phyloP scores from a whole-genome alignment of 2,329 filamentous ascomycete genomes.

The Zymoseptoria brevis region DNA sequence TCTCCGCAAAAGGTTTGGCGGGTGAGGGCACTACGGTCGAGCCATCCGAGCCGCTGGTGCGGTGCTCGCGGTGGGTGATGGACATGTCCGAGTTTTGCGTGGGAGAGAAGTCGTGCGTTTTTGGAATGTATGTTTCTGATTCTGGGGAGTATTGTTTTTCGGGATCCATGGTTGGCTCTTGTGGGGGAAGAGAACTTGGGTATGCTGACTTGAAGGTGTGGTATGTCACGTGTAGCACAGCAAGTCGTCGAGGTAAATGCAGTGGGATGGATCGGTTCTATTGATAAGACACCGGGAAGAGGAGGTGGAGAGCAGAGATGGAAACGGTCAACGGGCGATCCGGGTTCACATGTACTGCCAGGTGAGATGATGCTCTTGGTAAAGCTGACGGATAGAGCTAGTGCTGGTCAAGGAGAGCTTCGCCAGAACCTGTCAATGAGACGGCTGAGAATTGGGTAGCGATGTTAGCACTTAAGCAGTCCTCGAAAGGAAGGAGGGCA shows the following conservation, averaged over 20 bases:
- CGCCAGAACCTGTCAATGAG: neutral
- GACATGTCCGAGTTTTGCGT: slow-evolving; percentile 8
- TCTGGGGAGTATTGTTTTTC: neutral
- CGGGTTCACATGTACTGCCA: neutral
- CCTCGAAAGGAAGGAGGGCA: neutral
- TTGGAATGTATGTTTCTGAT: neutral
- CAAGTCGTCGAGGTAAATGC: neutral
- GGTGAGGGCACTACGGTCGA: slow-evolving; percentile 3
- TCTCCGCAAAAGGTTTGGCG: slow-evolving; percentile 9
- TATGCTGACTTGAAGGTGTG: neutral
- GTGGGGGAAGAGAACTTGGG: no score
- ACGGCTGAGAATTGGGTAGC: neutral
- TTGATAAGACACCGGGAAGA: neutral
- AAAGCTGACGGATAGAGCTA: neutral
- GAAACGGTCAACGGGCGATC: neutral
- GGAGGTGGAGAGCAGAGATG: neutral
- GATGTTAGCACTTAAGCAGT: neutral
- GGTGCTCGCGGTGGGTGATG: slow-evolving; percentile 18
- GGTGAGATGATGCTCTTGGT: neutral
- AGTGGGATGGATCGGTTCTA: neutral
- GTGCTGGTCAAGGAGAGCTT: neutral
- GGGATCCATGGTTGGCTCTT: neutral
- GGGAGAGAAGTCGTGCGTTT: neutral
- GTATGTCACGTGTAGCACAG: neutral
- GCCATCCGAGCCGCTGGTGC: slow-evolving; percentile 8